Percentiles rank a stretch among this genome's conserved stretches.
Conservation (phyloP, 163 green algal species). For the Prototheca wickerhamii region DNA sequence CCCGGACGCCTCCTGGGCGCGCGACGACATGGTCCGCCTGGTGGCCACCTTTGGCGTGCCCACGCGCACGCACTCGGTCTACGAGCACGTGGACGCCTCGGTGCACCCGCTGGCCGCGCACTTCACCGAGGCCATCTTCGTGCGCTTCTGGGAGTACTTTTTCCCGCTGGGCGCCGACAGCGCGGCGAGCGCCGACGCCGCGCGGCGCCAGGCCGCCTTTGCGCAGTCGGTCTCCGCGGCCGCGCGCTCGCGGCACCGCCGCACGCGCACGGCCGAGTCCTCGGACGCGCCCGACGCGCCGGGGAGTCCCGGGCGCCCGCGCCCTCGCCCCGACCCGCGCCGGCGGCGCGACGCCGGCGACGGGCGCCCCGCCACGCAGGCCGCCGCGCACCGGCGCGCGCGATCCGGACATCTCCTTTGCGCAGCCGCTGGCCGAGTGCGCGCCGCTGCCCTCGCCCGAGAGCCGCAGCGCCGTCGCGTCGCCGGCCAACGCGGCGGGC, state of each 20-base stretch:
- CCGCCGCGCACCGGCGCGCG: too few species aligned
- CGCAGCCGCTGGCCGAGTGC: background rate
- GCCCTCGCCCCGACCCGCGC: background rate
- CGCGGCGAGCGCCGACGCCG: conserved; percentile 1
- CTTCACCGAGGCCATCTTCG: conserved; percentile 34
- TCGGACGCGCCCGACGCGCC: too few species aligned
- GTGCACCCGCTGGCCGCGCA: conserved; percentile 44
- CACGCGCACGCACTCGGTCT: conserved; percentile 28
- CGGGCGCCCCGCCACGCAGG: too few species aligned
- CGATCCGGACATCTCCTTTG: background rate
- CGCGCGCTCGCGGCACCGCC: background rate
- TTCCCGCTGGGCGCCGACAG: conserved; percentile 39
- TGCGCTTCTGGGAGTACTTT: conserved; percentile 49
- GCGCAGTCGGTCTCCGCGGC: conserved; percentile 4
- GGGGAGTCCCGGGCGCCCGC: too few species aligned
- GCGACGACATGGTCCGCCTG: conserved; percentile 36
- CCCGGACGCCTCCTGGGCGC: conserved; percentile 36
- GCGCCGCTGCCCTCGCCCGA: background rate
- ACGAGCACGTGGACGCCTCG: conserved; percentile 42
- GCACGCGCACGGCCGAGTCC: background rate
- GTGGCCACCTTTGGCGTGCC: conserved; percentile 30
- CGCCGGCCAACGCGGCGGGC: too few species aligned
- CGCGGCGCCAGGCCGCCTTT: conserved; percentile 26
- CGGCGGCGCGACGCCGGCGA: background rate
- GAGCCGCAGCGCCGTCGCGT: background rate